These are phyloP conservation scores for Hanseniaspora jakobsenii DNA, from an alignment of 805 yeast genomes.

Conservation along the genomic window DNA sequence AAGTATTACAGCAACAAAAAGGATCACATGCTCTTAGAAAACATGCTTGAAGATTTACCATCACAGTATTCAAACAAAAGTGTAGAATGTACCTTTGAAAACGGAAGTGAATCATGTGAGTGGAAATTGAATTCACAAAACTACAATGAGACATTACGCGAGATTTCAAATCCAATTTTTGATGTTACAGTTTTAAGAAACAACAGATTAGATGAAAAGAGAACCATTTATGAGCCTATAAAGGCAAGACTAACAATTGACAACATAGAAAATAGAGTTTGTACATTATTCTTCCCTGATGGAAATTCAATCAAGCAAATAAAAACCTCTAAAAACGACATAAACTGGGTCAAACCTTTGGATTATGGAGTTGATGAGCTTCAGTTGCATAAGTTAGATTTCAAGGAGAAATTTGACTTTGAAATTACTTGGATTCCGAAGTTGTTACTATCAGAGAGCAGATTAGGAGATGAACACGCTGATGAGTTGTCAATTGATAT, in stretches of 20 bases:
- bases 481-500: conserved; percentile 44
- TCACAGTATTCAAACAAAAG: conserved; percentile 33
- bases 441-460: conserved; percentile 33
- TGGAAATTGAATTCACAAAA: conserved; percentile 51
- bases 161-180: conserved; percentile 32
- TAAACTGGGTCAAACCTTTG: conserved; percentile 36
- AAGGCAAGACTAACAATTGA: conserved; percentile 49
- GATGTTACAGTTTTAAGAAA: conserved; percentile 40
- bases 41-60: conserved; percentile 33
- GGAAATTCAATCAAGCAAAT: conserved; percentile 48
- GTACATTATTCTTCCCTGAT: conserved; percentile 44
- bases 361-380: conserved; percentile 50
- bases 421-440: conserved; percentile 71
- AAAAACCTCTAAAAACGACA: conserved; percentile 27
- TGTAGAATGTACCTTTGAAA: not conserved
- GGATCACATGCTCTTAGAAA: conserved; percentile 22
- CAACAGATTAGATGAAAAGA: conserved; percentile 33
- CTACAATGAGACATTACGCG: not conserved
- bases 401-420: conserved; percentile 45
- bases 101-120: conserved; percentile 1
- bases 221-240: conserved; percentile 51
- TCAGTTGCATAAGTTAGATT: conserved; percentile 45
- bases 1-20: conserved; percentile 2
- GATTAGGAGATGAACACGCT: conserved; percentile 25
- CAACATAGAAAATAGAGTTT: conserved; percentile 51